Conservation (phyloP, 768 basidiomycete species). For the Mycena leptocephala region DNA sequence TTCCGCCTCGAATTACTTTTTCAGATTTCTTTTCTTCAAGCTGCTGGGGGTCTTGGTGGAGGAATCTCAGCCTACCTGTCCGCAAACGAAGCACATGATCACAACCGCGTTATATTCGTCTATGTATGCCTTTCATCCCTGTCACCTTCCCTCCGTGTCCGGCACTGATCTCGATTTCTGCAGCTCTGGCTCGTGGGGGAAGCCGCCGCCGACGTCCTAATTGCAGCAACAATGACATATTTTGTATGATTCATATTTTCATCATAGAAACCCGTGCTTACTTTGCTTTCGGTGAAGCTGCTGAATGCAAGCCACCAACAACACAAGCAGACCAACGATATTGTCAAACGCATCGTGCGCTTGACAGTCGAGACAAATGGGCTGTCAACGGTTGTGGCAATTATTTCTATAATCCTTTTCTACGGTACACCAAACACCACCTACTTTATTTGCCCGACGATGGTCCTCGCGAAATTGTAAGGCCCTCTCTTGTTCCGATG, state of each 20-base stretch:
- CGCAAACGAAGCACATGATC: slow-evolving; percentile 20
- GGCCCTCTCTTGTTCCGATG: neutral
- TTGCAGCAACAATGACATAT: slow-evolving; percentile 22
- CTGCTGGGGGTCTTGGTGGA: slow-evolving; percentile 25
- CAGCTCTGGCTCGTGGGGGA: no score
- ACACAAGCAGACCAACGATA: slow-evolving; percentile 36
- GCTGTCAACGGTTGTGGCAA: slow-evolving; percentile 20
- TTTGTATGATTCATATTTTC: slow-evolving; percentile 10
- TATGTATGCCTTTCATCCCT: slow-evolving; percentile 32
- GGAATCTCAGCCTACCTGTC: slow-evolving; percentile 20
- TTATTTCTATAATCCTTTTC: slow-evolving; percentile 27
- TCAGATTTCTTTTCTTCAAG: slow-evolving; percentile 17
- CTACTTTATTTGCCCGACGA: slow-evolving; percentile 31
- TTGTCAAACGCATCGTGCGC: slow-evolving; percentile 32
- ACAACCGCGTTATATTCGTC: slow-evolving; percentile 27
- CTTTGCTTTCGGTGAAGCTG: neutral
- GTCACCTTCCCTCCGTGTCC: no score
- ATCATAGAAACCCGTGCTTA: neutral
- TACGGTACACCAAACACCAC: slow-evolving; percentile 33
- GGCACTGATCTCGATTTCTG: slow-evolving; percentile 1
- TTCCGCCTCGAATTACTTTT: neutral
- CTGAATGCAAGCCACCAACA: slow-evolving; percentile 20
- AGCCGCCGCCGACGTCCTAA: slow-evolving; percentile 13
- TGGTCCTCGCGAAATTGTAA: slow-evolving; percentile 33
- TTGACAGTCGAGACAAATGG: slow-evolving; percentile 33